Evolutionary conservation across 2,329 filamentous ascomycete genomes (phyloP).

Genomic region (Penicillium sp.): DNA sequence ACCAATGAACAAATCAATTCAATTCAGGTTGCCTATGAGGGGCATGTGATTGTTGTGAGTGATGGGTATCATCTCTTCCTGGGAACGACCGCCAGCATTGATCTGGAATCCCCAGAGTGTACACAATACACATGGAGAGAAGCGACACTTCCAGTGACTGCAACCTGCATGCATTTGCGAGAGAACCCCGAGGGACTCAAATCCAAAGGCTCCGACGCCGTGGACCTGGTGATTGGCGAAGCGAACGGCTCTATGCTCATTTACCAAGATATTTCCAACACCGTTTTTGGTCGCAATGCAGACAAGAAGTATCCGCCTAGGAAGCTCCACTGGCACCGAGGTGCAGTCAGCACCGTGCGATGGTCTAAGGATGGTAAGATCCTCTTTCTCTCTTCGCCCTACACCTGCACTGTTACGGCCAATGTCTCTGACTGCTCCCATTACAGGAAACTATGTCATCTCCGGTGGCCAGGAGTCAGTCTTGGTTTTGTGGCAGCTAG

Average conservation of each 20-base stretch:
- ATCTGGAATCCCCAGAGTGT: conserved; percentile 41
- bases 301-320: conserved; percentile 55
- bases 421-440: background rate
- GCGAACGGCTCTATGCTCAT: conserved; percentile 75
- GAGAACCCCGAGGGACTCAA: conserved; percentile 34
- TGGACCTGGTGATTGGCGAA: conserved; percentile 81
- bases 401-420: background rate
- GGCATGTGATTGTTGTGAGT: conserved; percentile 44
- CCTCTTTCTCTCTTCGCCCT: background rate
- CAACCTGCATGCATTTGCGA: conserved; percentile 70
- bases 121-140: conserved; percentile 59
- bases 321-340: conserved; percentile 89
- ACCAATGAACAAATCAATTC: conserved; percentile 33
- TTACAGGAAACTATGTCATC: conserved; percentile 82
- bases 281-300: conserved; percentile 21
- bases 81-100: conserved; percentile 53
- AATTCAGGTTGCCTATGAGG: conserved; percentile 35
- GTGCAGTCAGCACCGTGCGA: conserved; percentile 79
- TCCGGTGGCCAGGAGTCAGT: conserved; percentile 91
- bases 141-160: conserved; percentile 60
- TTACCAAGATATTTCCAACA: conserved; percentile 73
- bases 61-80: conserved; percentile 59
- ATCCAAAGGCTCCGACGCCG: conserved; percentile 42
- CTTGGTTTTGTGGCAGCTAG: conserved; percentile 89
- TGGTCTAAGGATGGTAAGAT: conserved; percentile 85